phyloP scores from a whole-genome alignment of 2,329 filamentous ascomycete genomes.

The Botrytis elliptica region DNA sequence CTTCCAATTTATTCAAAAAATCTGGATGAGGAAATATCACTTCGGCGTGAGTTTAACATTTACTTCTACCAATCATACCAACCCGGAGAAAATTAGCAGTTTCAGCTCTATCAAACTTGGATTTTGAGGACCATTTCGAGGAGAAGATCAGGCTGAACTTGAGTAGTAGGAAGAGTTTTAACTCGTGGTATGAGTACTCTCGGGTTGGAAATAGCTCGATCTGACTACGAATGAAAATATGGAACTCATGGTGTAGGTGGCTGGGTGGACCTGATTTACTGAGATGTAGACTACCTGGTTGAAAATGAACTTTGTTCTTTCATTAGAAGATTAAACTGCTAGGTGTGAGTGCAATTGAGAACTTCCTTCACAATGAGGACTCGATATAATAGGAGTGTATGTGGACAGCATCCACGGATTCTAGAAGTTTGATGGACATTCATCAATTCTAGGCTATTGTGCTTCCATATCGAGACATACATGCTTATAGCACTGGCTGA shows the following conservation, averaged over 20 bases:
- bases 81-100: too few species aligned
- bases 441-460: not conserved
- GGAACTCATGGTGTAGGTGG: not conserved
- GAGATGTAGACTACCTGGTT: rapidly evolving
- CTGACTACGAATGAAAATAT: not conserved
- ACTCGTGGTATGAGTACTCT: not conserved
- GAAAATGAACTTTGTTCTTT: not conserved
- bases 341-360: not conserved
- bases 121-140: too few species aligned
- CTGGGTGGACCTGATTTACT: rapidly evolving
- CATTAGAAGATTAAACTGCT: not conserved
- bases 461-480: not conserved
- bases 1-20: too few species aligned
- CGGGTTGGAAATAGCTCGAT: not conserved
- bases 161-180: not conserved
- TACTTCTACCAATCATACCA: too few species aligned
- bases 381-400: not conserved
- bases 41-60: too few species aligned
- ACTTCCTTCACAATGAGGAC: rapidly evolving
- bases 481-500: not conserved
- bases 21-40: too few species aligned
- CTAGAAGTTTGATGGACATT: not conserved
- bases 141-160: too few species aligned
- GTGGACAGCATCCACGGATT: not conserved
- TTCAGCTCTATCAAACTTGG: too few species aligned